These are phyloP conservation scores for Fonsecaea pugnacius DNA, from an alignment of 2,329 filamentous ascomycete genomes.

Conservation along the genomic window DNA sequence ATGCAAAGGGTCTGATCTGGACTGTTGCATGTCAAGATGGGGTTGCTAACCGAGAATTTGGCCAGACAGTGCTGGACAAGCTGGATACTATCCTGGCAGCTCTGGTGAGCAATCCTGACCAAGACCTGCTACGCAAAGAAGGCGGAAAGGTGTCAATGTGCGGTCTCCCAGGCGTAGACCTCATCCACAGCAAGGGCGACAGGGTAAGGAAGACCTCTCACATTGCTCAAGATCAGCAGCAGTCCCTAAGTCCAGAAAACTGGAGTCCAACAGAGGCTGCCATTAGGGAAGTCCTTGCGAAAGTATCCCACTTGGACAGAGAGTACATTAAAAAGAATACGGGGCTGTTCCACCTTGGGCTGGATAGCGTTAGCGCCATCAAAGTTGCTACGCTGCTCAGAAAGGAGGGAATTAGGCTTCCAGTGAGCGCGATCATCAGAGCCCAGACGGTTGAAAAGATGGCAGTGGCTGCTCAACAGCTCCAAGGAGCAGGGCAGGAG, in stretches of 20 bases:
- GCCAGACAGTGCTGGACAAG: conserved; percentile 58
- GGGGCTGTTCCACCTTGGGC: conserved; percentile 79
- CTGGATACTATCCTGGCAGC: conserved; percentile 65
- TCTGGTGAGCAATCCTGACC: conserved; percentile 57
- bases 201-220: background rate
- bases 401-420: conserved; percentile 64
- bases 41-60: conserved; percentile 55
- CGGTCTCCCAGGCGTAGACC: conserved; percentile 51
- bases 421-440: conserved; percentile 72
- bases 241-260: background rate
- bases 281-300: conserved; percentile 55
- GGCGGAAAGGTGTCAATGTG: conserved; percentile 59
- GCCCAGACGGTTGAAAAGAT: conserved; percentile 70
- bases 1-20: conserved; percentile 65
- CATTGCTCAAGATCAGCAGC: background rate
- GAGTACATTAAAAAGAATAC: conserved; percentile 63
- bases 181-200: background rate
- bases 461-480: conserved; percentile 44
- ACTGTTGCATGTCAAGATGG: conserved; percentile 70
- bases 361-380: conserved; percentile 91
- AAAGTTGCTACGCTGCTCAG: conserved; percentile 75
- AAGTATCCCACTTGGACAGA: conserved; percentile 64
- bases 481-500: background rate
- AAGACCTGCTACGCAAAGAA: conserved; percentile 53
- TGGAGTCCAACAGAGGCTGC: conserved; percentile 44